Evolutionary conservation across 75 land plant species (phyloP).

Genomic region (Pinus albicaulis): DNA sequence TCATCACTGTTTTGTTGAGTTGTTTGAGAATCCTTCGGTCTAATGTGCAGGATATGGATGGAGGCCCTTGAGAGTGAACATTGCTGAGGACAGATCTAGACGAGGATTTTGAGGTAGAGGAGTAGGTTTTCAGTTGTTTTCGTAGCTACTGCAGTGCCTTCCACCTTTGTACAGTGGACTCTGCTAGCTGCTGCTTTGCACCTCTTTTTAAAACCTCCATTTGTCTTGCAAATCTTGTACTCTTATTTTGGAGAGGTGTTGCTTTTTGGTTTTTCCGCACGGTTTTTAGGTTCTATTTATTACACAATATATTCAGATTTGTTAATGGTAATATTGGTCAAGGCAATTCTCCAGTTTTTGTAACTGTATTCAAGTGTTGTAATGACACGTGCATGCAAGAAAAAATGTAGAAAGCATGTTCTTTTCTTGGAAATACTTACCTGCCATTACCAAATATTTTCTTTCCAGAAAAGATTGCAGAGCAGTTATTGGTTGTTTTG

Average conservation of each 20-base stretch:
- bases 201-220: not conserved
- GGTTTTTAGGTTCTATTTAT: not conserved
- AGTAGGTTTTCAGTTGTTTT: not conserved
- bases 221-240: not conserved
- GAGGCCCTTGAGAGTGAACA: conserved; percentile 62
- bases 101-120: conserved; percentile 16
- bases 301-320: not conserved
- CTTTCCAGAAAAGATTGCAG: too few species aligned
- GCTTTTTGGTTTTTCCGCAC: not conserved
- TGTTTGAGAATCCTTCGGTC: conserved; percentile 1
- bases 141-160: not conserved
- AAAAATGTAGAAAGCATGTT: too few species aligned
- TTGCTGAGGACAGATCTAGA: conserved; percentile 68
- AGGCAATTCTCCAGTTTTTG: not conserved
- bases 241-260: not conserved
- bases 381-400: too few species aligned
- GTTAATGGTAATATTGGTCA: not conserved
- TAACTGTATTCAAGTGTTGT: not conserved
- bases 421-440: too few species aligned
- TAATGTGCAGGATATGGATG: conserved; percentile 58
- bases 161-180: not conserved
- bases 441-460: too few species aligned
- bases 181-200: not conserved
- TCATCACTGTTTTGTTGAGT: not conserved
- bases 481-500: too few species aligned